Conservation (phyloP, 495 filamentous ascomycete species). For the Talaromyces thailandensis region DNA sequence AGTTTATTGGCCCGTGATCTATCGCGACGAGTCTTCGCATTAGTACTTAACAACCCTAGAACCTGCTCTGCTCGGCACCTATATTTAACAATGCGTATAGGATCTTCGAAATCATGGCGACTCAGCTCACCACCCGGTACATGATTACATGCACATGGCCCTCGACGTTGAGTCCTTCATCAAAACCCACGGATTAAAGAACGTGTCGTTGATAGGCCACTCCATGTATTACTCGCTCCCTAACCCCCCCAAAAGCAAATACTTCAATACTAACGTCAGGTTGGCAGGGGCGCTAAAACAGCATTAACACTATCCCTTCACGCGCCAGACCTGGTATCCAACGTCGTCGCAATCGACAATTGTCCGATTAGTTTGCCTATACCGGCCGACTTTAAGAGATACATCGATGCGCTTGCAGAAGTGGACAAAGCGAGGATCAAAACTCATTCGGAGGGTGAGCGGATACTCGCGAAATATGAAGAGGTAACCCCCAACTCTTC, state of each 20-base stretch:
- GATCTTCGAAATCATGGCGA: background rate
- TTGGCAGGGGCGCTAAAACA: background rate
- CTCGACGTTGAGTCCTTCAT: background rate
- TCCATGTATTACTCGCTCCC: background rate
- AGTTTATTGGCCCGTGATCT: background rate
- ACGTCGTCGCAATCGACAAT: background rate
- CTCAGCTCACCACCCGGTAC: background rate
- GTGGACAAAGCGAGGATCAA: background rate
- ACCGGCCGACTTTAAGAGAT: background rate
- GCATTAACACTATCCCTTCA: background rate
- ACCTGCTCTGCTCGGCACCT: background rate
- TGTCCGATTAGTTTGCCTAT: background rate
- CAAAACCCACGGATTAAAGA: background rate
- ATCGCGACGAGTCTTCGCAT: background rate
- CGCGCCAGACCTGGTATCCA: background rate
- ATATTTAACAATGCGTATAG: background rate
- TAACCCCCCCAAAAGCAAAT: background rate
- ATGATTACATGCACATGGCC: background rate
- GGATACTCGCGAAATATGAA: background rate
- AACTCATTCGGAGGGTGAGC: background rate
- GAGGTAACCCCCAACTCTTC: background rate
- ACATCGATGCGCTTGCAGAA: background rate
- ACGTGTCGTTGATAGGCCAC: background rate
- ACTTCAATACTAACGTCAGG: background rate
- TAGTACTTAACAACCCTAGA: background rate